These are phyloP conservation scores for Yamadazyma atmosphaerica DNA, from an alignment of 1,139 yeast genomes.

Conservation along the genomic window DNA sequence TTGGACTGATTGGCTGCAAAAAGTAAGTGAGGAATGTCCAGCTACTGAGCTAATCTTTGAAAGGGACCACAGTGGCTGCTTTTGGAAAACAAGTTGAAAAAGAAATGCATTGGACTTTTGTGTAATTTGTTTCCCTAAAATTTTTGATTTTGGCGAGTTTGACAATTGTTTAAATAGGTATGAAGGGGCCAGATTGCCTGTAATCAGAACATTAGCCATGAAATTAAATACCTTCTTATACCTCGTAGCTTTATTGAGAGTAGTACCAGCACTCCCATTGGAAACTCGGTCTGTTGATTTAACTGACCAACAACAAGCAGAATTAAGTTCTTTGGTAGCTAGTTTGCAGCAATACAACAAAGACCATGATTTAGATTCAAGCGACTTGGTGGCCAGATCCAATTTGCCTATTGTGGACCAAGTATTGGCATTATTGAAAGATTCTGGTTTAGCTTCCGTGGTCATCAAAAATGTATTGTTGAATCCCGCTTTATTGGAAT, in stretches of 20 bases:
- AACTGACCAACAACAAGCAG: slow-evolving; percentile 4
- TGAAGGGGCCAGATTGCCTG: too few relatives aligned
- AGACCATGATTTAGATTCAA: slow-evolving; percentile 5
- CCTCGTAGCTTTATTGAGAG: slow-evolving; percentile 1
- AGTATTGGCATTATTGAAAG: slow-evolving; percentile 21
- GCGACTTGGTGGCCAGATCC: slow-evolving; percentile 14
- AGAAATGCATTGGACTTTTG: too few relatives aligned
- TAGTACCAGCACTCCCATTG: slow-evolving; percentile 6
- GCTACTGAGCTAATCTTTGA: too few relatives aligned
- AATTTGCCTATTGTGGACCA: slow-evolving; percentile 25
- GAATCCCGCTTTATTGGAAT: slow-evolving; percentile 22
- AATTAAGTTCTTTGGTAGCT: slow-evolving; percentile 7
- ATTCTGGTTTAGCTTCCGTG: slow-evolving; percentile 23
- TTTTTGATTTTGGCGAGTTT: neutral
- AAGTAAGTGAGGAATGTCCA: neutral
- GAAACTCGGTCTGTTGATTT: slow-evolving; percentile 1
- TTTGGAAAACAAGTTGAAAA: too few relatives aligned
- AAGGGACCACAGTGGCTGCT: too few relatives aligned
- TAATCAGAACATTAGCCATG: too few relatives aligned
- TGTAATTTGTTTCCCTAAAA: neutral
- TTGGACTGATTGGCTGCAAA: neutral
- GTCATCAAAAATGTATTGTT: slow-evolving; percentile 25
- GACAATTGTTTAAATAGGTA: too few relatives aligned
- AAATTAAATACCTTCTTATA: neutral
- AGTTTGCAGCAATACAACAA: slow-evolving; percentile 9